These are phyloP conservation scores for Trametes sanguinea DNA, from an alignment of 768 basidiomycete species.

Conservation along the genomic window DNA sequence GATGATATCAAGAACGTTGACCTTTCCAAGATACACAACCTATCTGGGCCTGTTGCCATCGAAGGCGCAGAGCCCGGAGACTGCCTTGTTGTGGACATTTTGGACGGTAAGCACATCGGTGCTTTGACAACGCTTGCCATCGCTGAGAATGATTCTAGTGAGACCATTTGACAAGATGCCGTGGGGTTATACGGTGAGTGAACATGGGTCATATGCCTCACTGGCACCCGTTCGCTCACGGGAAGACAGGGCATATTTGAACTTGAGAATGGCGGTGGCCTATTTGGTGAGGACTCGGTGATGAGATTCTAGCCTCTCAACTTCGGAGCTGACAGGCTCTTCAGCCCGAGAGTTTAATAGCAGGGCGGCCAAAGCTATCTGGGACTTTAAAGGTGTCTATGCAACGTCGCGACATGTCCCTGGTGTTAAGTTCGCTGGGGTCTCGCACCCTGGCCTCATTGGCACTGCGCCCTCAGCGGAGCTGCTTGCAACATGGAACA, in stretches of 20 bases:
- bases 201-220: no score
- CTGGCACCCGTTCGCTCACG: background rate
- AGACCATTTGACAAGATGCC: slow-evolving; percentile 73
- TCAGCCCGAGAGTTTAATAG: slow-evolving; percentile 67
- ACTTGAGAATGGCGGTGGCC: slow-evolving; percentile 68
- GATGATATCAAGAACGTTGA: slow-evolving; percentile 72
- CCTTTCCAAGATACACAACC: slow-evolving; percentile 66
- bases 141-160: slow-evolving; percentile 39
- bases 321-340: background rate
- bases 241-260: slow-evolving; percentile 66
- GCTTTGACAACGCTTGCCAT: background rate
- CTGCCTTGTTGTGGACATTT: slow-evolving; percentile 75
- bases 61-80: slow-evolving; percentile 80
- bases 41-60: slow-evolving; percentile 75
- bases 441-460: slow-evolving; percentile 75
- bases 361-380: slow-evolving; percentile 75
- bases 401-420: slow-evolving; percentile 77
- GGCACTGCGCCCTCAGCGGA: slow-evolving; percentile 77
- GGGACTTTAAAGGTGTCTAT: slow-evolving; percentile 77
- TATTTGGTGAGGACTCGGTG: slow-evolving; percentile 50
- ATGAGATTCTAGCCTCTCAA: background rate
- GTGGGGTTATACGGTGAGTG: slow-evolving; percentile 72
- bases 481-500: slow-evolving; percentile 73
- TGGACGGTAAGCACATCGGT: slow-evolving; percentile 55
- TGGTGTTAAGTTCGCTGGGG: slow-evolving; percentile 76